phyloP scores from a whole-genome alignment of 179 eudicot species.

The Gypsophila paniculata region DNA sequence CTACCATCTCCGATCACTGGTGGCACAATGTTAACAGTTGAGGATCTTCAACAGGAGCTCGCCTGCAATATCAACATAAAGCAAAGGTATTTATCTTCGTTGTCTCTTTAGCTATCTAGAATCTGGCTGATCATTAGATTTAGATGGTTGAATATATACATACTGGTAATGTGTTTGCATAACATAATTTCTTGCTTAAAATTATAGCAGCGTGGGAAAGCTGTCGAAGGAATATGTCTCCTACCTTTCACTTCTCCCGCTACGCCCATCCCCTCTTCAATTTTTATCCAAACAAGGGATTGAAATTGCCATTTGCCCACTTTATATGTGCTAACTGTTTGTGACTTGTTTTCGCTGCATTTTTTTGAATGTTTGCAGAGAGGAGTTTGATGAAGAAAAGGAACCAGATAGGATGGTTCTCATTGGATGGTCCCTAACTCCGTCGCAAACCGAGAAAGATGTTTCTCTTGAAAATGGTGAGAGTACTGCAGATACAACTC shows the following conservation, averaged over 20 bases:
- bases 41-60: slow-evolving; percentile 88
- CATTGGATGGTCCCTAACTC: slow-evolving; percentile 60
- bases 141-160: no score
- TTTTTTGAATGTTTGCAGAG: slow-evolving; percentile 36
- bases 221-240: no score
- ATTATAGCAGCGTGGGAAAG: no score
- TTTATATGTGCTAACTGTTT: no score
- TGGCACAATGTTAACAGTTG: slow-evolving; percentile 71
- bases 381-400: slow-evolving; percentile 90
- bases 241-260: no score
- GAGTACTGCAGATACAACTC: slow-evolving; percentile 39
- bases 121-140: no score
- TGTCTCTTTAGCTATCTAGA: neutral
- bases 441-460: slow-evolving; percentile 41
- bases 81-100: slow-evolving; percentile 59
- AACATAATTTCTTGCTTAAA: no score
- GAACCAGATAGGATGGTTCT: slow-evolving; percentile 98
- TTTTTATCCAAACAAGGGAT: no score
- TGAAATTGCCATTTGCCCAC: no score
- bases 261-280: no score
- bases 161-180: no score
- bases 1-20: slow-evolving; percentile 78
- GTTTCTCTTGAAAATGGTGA: slow-evolving; percentile 49
- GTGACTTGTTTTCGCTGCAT: neutral
- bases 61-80: slow-evolving; percentile 77